Base-by-base conservation (phyloP, 1,284 basidiomycete genomes). In the Austroboletus rostrupii region DNA sequence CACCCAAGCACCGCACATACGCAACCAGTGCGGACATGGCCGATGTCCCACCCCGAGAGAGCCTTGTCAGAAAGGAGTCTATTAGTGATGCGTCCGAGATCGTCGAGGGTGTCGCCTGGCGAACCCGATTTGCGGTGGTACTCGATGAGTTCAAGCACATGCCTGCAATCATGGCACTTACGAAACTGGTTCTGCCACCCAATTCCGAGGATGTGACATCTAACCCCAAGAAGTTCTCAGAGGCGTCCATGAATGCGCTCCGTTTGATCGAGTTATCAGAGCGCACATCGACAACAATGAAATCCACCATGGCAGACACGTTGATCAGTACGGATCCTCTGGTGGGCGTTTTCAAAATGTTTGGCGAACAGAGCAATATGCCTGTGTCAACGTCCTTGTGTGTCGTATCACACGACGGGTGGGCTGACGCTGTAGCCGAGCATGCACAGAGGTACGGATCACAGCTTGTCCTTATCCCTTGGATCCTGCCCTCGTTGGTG, bases 121-220 rank as follows among this genome's bases (percentile, higher is more conserved):
- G 62, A 3, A 40, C 48, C 44, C 57, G 81, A 23, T 86, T 96
- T 62, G 80, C 89, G 0, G 83, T 97, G 53, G 85, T 98, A 16
- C 79, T 99, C n/a, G 92, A 94, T 67, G 88, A 85, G 66, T 77
- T 97, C 53, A 92, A 95, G 57, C 91, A 97, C 64, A 72, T 99
- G 8, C 79, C 87, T 2, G 79, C 80, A 10, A 78, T 86, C 69
- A 88, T 87, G 82, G 80, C 79, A 2, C 69, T 87, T 36, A 79
- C 81, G 0, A 84, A 85, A 57, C 75, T 90, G 23, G 72, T 88
- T 17, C 56, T 67, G 32, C 57, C 58, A 35, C 48, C 43, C 14
- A 19, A 50, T 2, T 26, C 39, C 2, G 61, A 66, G 6, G 53
- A 56, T n/a, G n/a, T 55, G 36, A 45, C 53, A 43, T 52, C 57